phyloP scores from a whole-genome alignment of 495 filamentous ascomycete species.

The Cryomyces minteri region DNA sequence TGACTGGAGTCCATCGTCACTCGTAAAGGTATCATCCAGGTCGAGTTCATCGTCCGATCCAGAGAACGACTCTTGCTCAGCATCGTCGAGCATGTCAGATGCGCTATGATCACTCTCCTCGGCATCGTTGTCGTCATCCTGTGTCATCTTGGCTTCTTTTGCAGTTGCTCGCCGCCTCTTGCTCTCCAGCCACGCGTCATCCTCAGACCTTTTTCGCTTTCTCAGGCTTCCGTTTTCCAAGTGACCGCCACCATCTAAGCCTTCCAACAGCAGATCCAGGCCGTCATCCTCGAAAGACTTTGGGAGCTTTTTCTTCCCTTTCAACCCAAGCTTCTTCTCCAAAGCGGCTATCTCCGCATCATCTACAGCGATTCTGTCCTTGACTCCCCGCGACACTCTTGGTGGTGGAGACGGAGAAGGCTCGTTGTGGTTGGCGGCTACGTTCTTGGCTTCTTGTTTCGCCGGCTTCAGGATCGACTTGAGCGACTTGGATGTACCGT shows the following conservation, averaged over 20 bases:
- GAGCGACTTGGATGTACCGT: conserved; percentile 7
- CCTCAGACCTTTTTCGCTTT: conserved; percentile 37
- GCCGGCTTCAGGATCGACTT: conserved; percentile 30
- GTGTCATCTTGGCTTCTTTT: conserved; percentile 23
- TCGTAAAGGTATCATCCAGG: conserved; percentile 13
- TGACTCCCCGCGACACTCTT: conserved; percentile 36
- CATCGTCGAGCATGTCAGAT: conserved; percentile 5
- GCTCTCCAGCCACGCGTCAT: conserved; percentile 32
- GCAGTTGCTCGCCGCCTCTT: conserved; percentile 50
- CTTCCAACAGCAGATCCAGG: conserved; percentile 60
- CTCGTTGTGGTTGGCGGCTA: background rate
- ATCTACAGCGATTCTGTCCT: conserved; percentile 50
- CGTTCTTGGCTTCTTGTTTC: background rate
- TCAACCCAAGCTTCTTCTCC: conserved; percentile 79
- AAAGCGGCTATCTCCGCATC: conserved; percentile 76
- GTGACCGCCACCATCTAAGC: conserved; percentile 34
- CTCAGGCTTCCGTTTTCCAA: conserved; percentile 19
- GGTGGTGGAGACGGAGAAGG: conserved; percentile 12
- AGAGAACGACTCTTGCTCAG: conserved; percentile 5
- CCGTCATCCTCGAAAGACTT: conserved; percentile 75
- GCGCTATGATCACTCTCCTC: conserved; percentile 11
- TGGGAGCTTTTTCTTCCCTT: conserved; percentile 52
- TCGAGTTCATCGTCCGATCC: conserved; percentile 13
- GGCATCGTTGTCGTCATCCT: background rate
- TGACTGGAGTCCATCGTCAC: conserved; percentile 3